phyloP scores from a whole-genome alignment of 106 monocot genomes.

The Dendrobium chrysotoxum region DNA sequence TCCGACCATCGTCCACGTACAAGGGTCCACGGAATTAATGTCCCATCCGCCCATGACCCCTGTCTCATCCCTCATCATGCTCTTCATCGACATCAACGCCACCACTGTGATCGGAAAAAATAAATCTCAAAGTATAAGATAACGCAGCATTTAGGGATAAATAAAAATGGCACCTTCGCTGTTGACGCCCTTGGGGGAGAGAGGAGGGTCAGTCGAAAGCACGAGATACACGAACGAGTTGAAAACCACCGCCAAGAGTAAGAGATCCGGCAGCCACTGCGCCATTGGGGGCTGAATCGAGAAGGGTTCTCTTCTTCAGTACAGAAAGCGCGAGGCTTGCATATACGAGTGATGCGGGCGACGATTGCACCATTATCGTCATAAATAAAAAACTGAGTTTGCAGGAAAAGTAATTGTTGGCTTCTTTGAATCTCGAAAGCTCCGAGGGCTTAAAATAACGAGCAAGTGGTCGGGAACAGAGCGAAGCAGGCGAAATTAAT shows the following conservation, averaged over 20 bases:
- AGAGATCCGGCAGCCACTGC: not conserved
- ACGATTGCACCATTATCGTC: slow-evolving; percentile 8
- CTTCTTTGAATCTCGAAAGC: not conserved
- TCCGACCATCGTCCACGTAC: slow-evolving; percentile 94
- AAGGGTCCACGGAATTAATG: slow-evolving; percentile 94
- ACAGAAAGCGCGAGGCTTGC: not conserved
- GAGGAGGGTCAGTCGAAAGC: slow-evolving; percentile 50
- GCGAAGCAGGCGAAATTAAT: not conserved
- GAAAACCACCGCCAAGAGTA: slow-evolving; percentile 6
- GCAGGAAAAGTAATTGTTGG: not conserved
- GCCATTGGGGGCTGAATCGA: not conserved
- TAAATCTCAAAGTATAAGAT: not conserved
- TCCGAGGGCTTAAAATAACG: not conserved
- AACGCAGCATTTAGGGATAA: not conserved
- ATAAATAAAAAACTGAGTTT: not conserved
- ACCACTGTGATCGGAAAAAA: slow-evolving; percentile 47
- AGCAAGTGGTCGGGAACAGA: not conserved
- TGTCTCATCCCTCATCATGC: slow-evolving; percentile 58
- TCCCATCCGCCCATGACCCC: slow-evolving; percentile 88
- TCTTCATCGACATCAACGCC: slow-evolving; percentile 89
- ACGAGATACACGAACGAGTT: not conserved
- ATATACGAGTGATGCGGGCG: not conserved
- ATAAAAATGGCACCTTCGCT: slow-evolving; percentile 51
- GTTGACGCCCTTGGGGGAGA: slow-evolving; percentile 89
- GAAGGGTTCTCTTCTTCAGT: not conserved